Evolutionary conservation across 192 early-diverging fungal genomes (phyloP), one percentile per base, ranked within the genome.

Genomic region (Mortierella antarctica): DNA sequence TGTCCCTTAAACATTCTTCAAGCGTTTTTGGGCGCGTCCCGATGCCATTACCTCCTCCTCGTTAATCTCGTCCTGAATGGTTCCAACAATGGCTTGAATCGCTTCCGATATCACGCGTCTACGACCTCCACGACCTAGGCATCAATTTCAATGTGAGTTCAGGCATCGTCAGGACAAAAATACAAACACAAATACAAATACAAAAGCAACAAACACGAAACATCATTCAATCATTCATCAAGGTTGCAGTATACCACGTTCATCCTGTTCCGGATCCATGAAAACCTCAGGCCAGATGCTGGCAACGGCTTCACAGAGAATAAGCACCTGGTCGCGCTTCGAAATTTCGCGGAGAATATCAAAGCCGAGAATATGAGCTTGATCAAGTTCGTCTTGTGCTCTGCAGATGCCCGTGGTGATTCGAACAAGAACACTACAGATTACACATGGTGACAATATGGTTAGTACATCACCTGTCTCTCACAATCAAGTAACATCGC

Each of bases 251-350:
- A 56, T 4, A 10, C 5, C 13, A 56, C 31, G 18, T 9, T 20
- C 15, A 56, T 21, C 7, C 10, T 14, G 15, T 40, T 7, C 39
- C 1, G 72, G 31, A 5, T 21, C 42, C 13, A 61, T 20, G 55
- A 54, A 74, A 14, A 79, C 61, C 2, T 49, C 52, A 2, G 77
- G 70, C 77, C 77, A 80, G 40, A 80, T 39, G 23, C 70, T 67
- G 20, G 77, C 70, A 42, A 80, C 51, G 2, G 65, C 54, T 41
- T 80, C 77, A 23, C 70, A 67, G 40, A 80, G 65, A 3, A 67
- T 40, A 18, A 80, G 70, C 0, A 64, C 44, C 11, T 42, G 6
- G n/a, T 62, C 72, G 10, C 70, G 51, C 3, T 21, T 65, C 15
- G 52, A 21, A 3, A 67, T 66, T 2, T 80, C 69, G 3, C 65